Evolutionary conservation across 1,284 basidiomycete species (phyloP), one percentile per base, ranked within the genome.

Genomic region (Phellinidium pouzarii): DNA sequence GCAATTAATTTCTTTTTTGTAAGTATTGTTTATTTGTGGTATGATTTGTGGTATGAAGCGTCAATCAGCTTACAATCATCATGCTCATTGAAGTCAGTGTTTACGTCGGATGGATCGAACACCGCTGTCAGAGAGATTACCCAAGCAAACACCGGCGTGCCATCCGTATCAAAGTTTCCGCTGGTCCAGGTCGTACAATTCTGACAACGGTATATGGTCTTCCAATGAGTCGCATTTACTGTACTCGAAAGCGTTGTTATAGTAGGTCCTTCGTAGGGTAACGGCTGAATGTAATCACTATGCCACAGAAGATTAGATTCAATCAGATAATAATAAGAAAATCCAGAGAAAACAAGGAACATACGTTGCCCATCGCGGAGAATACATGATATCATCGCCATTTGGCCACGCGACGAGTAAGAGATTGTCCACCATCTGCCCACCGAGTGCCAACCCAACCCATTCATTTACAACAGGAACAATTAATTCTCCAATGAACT

Each of bases 401-500:
- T 80, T 77, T 3, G 77, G 72, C 81, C 81, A 84, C 4, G 79
- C 77, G 38, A 80, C 74, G 34, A 81, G 62, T 12, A 82, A 68
- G 23, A 80, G 65, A 60, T 76, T 74, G 56, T 73, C 67, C 44
- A 77, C 64, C 80, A 84, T 82, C 29, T 72, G 69, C 9, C 77
- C 76, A 12, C 70, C 74, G 12, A 80, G 72, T 3, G 78, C 67
- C 25, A 74, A 62, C 44, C 79, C 79, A 14, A 73, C 72, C 79
- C 80, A 84, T 68, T 71, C 61, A 7, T 71, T 71, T 5, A 60
- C 69, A 46, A 78, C 67, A 2, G 81, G 79, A 7, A 78, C 75
- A 29, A 81, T 74, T 48, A 82, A 75, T 64, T 80, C 77, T 53
- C 75, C 81, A 58, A 84, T 79, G 62, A 82, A 82, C 60, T 83